Base-by-base conservation (phyloP, 352 stramenopile genomes). In the Phytophthora sojae region DNA sequence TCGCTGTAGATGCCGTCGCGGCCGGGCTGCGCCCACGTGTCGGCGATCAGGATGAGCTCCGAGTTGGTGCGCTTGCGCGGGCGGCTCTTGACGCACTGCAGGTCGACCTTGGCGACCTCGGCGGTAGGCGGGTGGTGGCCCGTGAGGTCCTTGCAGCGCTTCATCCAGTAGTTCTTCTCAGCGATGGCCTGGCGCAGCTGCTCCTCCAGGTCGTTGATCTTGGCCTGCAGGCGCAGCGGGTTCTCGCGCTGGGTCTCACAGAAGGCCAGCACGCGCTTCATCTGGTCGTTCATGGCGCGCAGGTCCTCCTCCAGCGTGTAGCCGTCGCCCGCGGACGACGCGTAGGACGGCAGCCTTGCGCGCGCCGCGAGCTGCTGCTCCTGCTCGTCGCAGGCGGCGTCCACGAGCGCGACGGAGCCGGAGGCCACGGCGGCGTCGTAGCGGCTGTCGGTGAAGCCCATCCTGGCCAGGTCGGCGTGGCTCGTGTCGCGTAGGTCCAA, bases 91-190 rank as follows among this genome's bases (percentile, higher is more conserved):
- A 83, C 75, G 50, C 65, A 82, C 56, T 89, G 76, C 9, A 81
- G 58, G n/a, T 82, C 73, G 56, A 74, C 61, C 62, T 80, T 79
- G 21, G 60, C 32, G 3, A 64, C 49, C 29, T 77, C 75, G 7
- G 66, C 54, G n/a, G 79, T 73, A 1, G 70, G 73, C n/a, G 76
- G 60, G 45, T 80, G 71, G 61, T 86, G 77, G 47, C 73, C 73
- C 61, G 79, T 80, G 55, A 94, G 75, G 60, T 92, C 86, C 57
- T 93, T 88, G 73, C 86, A 94, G 21, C 86, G 85, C 68, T 93
- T 92, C 82, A 95, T 93, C 89, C 89, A 96, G 75, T 96, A 95
- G 67, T 96, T 95, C 74, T 96, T 96, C 78, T 96, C 89, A 12
- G 82, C 79, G 51, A 94, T 80, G 29, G 81, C 88, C 63, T 86